Evolutionary conservation across 2,329 filamentous ascomycete species (phyloP), one percentile per base, ranked within the genome.

Genomic region (Fusarium mexicanum): DNA sequence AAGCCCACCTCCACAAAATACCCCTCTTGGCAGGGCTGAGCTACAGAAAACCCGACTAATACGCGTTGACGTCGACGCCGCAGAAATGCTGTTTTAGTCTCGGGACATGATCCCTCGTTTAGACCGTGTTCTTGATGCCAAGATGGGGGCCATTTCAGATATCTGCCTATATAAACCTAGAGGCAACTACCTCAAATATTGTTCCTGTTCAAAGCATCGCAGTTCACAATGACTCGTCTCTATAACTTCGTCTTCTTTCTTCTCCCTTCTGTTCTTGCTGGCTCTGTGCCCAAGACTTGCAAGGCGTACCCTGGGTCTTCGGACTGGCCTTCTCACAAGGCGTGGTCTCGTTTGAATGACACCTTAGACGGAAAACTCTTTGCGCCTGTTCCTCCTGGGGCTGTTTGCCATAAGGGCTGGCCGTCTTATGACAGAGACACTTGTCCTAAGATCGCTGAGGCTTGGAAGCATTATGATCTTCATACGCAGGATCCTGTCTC

Each of bases 341-440:
- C 79, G 18, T 90, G 88, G 88, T 67, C 75, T 12, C 72, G 74
- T 20, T 81, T 90, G 59, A 88, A 89, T 78, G 74, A 80, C 13
- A 84, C 85, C 6, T 78, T 85, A 29, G 79, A 77, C 14, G 86
- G 86, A 8, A 79, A 79, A 38, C 81, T 89, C 22, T 75, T 88
- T 61, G 79, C 77, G 41, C 81, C 87, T 38, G 38, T 79, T 67
- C 84, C 87, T 44, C 80, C 81, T 8, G 81, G 74, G 1, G 78
- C 78, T 2, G 79, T 77, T 6, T 83, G 81, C 20, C 81, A 83
- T 24, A 41, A 62, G 1, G 71, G 38, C 1, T 79, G 80, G 72
- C 71, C 78, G 1, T 69, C 72, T 1, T 81, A 79, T 33, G 53
- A 79, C 63, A 50, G 74, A 29, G 63, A 74, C 5, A 60, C 77